These are phyloP conservation scores for Rhodotorula diobovata DNA, from an alignment of 768 basidiomycete species.

Conservation along the genomic window DNA sequence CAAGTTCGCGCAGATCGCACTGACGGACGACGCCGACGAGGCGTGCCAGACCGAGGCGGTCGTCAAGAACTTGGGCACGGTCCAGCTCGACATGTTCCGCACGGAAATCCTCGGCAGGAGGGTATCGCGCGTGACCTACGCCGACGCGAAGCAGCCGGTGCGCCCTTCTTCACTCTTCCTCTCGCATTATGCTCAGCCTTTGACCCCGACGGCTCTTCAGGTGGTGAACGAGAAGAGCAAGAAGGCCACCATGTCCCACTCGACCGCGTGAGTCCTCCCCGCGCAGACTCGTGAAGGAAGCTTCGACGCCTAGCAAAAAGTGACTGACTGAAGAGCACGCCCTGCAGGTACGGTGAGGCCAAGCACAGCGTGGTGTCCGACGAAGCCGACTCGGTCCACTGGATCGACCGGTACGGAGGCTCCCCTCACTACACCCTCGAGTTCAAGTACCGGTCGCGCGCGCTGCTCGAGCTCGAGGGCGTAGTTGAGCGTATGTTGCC, in stretches of 20 bases:
- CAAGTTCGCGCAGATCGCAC: constrained; percentile 4
- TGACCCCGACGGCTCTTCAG: too few relatives aligned
- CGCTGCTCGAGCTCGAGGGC: constrained; percentile 24
- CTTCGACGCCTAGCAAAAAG: too few relatives aligned
- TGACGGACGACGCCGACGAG: constrained; percentile 11
- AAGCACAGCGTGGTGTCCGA: background rate
- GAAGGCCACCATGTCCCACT: constrained; percentile 17
- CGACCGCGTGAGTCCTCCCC: background rate
- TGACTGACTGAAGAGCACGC: background rate
- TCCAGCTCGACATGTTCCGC: background rate
- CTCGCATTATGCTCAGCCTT: background rate
- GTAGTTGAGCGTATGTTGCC: constrained; percentile 11
- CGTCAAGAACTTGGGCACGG: constrained; percentile 19
- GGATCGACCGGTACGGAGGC: constrained; percentile 9
- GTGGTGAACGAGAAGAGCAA: constrained; percentile 13
- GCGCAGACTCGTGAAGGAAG: too few relatives aligned
- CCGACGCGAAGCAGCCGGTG: background rate
- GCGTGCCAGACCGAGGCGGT: constrained; percentile 1
- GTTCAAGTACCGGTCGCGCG: constrained; percentile 27
- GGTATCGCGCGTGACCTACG: background rate
- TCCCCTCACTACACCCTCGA: background rate
- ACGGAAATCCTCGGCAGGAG: too few relatives aligned
- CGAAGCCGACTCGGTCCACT: background rate
- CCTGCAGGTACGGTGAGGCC: constrained; percentile 2
- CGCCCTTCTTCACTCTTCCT: background rate